Evolutionary conservation across 805 yeast species (phyloP).

Genomic region (Cyberlindnera lachancei): DNA sequence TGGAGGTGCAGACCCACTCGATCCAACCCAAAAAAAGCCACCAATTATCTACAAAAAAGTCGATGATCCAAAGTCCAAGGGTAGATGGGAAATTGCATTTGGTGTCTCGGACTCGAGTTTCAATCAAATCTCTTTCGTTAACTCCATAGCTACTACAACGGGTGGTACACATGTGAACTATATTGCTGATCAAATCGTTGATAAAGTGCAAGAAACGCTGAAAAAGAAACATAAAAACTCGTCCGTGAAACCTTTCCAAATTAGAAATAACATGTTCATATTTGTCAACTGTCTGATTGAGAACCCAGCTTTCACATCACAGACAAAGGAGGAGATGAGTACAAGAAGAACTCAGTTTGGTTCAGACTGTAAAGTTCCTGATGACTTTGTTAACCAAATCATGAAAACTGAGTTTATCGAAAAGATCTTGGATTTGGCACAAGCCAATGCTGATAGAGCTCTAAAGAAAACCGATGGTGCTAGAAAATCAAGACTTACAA

Average conservation of each 20-base stretch:
- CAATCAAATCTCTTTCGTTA: slow-evolving; percentile 93
- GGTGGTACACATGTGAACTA: slow-evolving; percentile 95
- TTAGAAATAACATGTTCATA: slow-evolving; percentile 81
- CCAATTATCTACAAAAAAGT: slow-evolving; percentile 72
- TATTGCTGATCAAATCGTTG: slow-evolving; percentile 76
- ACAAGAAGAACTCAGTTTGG: slow-evolving; percentile 88
- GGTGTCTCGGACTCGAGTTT: slow-evolving; percentile 86
- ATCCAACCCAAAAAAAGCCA: slow-evolving; percentile 36
- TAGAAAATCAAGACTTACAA: slow-evolving; percentile 77
- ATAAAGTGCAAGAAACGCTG: slow-evolving; percentile 63
- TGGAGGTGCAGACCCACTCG: slow-evolving; percentile 24
- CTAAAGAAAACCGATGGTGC: slow-evolving; percentile 85
- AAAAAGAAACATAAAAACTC: slow-evolving; percentile 62
- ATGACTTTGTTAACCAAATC: slow-evolving; percentile 63
- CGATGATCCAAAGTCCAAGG: slow-evolving; percentile 39
- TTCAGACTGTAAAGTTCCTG: slow-evolving; percentile 70
- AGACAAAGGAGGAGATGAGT: slow-evolving; percentile 92
- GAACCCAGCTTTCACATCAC: slow-evolving; percentile 96
- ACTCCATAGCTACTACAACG: slow-evolving; percentile 93
- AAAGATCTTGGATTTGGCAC: slow-evolving; percentile 75
- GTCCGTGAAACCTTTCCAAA: slow-evolving; percentile 80
- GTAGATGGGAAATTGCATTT: slow-evolving; percentile 93
- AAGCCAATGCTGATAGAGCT: slow-evolving; percentile 80
- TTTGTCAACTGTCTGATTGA: slow-evolving; percentile 89
- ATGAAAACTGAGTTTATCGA: slow-evolving; percentile 65